These are phyloP conservation scores for Epichloe coenophiala DNA, from an alignment of 2,329 filamentous ascomycete species.

Conservation along the genomic window DNA sequence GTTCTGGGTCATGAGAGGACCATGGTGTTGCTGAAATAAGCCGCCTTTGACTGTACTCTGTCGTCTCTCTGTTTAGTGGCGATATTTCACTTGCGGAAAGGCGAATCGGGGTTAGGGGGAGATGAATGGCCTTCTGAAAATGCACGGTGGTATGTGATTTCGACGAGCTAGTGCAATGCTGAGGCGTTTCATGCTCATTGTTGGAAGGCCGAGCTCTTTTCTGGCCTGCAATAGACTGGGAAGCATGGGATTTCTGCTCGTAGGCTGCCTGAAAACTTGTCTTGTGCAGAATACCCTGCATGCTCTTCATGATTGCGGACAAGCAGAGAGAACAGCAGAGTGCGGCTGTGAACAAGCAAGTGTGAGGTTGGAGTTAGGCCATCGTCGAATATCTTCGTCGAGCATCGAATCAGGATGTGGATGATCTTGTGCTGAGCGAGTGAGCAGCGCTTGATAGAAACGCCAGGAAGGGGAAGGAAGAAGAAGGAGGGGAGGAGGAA, in stretches of 20 bases:
- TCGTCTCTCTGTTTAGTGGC: slow-evolving; percentile 17
- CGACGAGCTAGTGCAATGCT: neutral
- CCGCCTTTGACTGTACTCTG: slow-evolving; percentile 45
- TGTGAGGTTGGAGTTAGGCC: neutral
- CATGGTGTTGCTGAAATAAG: slow-evolving; percentile 39
- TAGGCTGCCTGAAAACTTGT: slow-evolving; percentile 37
- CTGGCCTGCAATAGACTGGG: slow-evolving; percentile 30
- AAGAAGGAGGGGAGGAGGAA: neutral
- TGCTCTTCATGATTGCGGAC: slow-evolving; percentile 23
- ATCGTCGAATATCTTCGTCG: neutral
- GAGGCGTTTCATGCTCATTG: slow-evolving; percentile 2
- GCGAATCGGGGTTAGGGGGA: slow-evolving; percentile 17
- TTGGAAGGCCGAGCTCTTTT: slow-evolving; percentile 29
- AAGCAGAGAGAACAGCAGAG: neutral
- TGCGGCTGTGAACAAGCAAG: neutral
- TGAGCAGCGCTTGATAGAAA: neutral
- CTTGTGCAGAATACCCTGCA: slow-evolving; percentile 31
- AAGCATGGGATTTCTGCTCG: slow-evolving; percentile 23
- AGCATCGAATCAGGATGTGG: neutral
- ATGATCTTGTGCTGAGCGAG: neutral
- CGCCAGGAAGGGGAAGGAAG: neutral
- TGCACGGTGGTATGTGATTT: slow-evolving; percentile 8
- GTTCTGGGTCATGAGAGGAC: slow-evolving; percentile 34
- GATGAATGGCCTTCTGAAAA: slow-evolving; percentile 21
- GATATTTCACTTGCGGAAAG: slow-evolving; percentile 34